phyloP scores from a whole-genome alignment of 2,329 filamentous ascomycete species.

The Nigrospora osmanthi region DNA sequence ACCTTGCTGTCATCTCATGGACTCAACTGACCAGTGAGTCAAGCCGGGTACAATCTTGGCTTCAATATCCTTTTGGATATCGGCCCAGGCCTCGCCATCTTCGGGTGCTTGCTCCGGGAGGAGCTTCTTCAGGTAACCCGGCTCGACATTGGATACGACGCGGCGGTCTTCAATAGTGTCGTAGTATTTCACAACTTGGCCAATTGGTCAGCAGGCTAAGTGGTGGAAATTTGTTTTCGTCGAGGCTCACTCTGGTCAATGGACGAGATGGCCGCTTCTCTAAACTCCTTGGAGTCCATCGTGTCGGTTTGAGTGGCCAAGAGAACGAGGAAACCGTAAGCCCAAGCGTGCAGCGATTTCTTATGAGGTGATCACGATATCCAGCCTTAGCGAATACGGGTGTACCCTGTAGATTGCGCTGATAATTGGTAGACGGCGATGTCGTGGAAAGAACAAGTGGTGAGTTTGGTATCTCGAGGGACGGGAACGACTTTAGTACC shows the following conservation, averaged over 20 bases:
- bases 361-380: no score
- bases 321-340: no score
- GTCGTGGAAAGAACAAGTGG: no score
- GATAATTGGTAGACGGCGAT: no score
- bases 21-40: constrained; percentile 63
- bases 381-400: no score
- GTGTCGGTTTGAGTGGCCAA: neutral
- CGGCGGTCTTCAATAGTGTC: constrained; percentile 61
- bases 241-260: constrained; percentile 69
- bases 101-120: constrained; percentile 61
- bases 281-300: constrained; percentile 78
- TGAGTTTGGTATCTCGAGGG: no score
- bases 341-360: no score
- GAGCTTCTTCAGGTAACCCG: constrained; percentile 77
- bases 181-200: constrained; percentile 73
- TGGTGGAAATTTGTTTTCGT: neutral
- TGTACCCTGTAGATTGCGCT: no score
- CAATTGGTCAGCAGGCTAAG: constrained; percentile 3
- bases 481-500: no score
- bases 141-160: constrained; percentile 71
- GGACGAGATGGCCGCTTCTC: constrained; percentile 65
- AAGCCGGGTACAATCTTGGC: constrained; percentile 83
- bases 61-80: constrained; percentile 78
- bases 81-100: constrained; percentile 64
- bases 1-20: neutral